Conservation (phyloP, 1,284 basidiomycete genomes). For the Microbotryomycetes sp. region DNA sequence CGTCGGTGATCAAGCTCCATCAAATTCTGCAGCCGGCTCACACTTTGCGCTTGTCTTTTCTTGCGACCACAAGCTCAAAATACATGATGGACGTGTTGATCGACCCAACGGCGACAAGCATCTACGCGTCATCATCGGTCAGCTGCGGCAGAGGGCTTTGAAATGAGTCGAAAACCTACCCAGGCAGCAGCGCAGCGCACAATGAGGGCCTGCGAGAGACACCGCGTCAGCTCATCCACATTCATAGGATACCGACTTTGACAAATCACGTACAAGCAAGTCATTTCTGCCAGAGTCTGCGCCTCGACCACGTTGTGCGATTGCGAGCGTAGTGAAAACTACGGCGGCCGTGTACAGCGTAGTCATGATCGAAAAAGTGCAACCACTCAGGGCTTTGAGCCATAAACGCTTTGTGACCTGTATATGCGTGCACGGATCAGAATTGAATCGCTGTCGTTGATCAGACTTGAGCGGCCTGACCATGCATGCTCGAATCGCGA, state of each 20-base stretch:
- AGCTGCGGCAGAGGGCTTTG: neutral
- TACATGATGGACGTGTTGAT: neutral
- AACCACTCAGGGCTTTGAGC: neutral
- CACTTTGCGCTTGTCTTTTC: neutral
- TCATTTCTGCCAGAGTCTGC: neutral
- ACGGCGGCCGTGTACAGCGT: neutral
- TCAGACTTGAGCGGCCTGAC: neutral
- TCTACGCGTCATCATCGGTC: neutral
- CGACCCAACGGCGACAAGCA: neutral
- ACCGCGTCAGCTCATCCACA: no score
- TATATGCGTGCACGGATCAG: neutral
- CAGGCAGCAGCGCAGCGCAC: neutral
- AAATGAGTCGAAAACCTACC: neutral
- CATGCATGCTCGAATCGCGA: neutral
- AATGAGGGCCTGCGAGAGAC: neutral
- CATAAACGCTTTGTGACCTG: neutral
- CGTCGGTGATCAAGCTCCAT: neutral
- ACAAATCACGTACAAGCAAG: no score
- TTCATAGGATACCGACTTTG: no score
- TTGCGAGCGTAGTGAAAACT: neutral
- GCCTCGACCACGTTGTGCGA: neutral
- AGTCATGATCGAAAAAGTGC: neutral
- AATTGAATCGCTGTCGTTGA: neutral
- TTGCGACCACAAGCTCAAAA: neutral
- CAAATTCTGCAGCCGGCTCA: neutral